phyloP scores from a whole-genome alignment of 495 filamentous ascomycete species.

The Xylaria sp. region DNA sequence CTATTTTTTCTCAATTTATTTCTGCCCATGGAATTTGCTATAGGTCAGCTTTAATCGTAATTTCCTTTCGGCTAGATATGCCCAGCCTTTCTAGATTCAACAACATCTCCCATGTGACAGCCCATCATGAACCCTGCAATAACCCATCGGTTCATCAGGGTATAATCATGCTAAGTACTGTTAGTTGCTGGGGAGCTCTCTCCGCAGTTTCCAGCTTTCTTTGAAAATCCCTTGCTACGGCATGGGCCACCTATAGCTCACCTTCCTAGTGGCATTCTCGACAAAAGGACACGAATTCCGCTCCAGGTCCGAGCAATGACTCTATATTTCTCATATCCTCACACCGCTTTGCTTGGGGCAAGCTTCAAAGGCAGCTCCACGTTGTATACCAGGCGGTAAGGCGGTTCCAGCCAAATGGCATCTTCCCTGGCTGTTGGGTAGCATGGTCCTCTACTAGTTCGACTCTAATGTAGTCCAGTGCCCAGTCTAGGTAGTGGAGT shows the following conservation, averaged over 20 bases:
- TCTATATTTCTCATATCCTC: not conserved
- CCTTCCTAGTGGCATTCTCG: not conserved
- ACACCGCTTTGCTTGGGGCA: not conserved
- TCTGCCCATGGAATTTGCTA: not conserved
- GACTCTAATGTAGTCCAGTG: not conserved
- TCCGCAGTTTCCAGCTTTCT: not conserved
- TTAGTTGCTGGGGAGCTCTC: not conserved
- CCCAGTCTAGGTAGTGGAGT: slow-evolving; percentile 7
- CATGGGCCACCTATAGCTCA: not conserved
- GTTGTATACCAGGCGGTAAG: not conserved
- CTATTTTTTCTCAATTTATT: not conserved
- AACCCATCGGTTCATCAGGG: not conserved
- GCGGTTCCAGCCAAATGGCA: slow-evolving; percentile 12
- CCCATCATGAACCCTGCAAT: not conserved
- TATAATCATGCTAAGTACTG: not conserved
- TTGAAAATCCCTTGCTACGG: not conserved
- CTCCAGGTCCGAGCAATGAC: not conserved
- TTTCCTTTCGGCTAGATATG: not conserved
- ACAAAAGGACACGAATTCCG: not conserved
- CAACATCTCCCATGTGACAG: not conserved
- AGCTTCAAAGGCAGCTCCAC: slow-evolving; percentile 2
- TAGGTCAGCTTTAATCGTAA: not conserved
- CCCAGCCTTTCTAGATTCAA: not conserved
- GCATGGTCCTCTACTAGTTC: slow-evolving; percentile 2
- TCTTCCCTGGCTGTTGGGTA: not conserved